Evolutionary conservation across 2,329 filamentous ascomycete species (phyloP), one percentile per base, ranked within the genome.

Genomic region (Scleromitrula shiraiana): DNA sequence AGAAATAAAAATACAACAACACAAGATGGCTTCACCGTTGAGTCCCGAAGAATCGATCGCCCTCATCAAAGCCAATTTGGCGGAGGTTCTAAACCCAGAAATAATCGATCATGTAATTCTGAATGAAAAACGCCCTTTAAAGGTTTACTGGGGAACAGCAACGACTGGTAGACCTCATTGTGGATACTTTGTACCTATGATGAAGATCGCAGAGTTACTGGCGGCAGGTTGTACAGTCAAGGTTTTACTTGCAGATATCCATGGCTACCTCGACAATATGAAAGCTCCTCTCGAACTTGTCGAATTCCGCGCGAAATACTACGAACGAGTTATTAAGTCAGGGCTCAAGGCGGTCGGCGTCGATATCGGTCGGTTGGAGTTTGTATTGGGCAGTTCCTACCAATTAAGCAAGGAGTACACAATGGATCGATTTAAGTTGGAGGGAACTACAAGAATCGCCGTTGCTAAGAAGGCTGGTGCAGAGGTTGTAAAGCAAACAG

Each of bases 281-380:
- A 95, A 94, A 67, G 87, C 89, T 0, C 88, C 91, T 1, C 78
- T 95, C 51, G 89, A 95, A 64, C 80, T 96, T 32, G 87, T 97
- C 59, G 80, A 85, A 61, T 75, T 81, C 64, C 46, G 91, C 53
- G 85, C 83, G 29, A 74, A 87, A 58, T 97, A 93, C 78, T 97
- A 97, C 76, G 73, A 80, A 53, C 77, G 76, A 60, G 73, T 82
- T 47, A 89, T 96, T 59, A 86, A 79, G 35, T 75, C 83, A 2
- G 40, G 38, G 19, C 35, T 52, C 20, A 70, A 79, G 82, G 63
- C 67, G 93, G 59, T 78, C n/a, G 60, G 62, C 22, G 60, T 96
- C 9, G 77, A 85, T 32, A 83, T 85, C 48, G 80, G 86, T 54
- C 83, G 85, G 63, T 76, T 97, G 37, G 77, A 83, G 55, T 95